Conservation (phyloP, 2,329 filamentous ascomycete species). For the Fusarium camptoceras region DNA sequence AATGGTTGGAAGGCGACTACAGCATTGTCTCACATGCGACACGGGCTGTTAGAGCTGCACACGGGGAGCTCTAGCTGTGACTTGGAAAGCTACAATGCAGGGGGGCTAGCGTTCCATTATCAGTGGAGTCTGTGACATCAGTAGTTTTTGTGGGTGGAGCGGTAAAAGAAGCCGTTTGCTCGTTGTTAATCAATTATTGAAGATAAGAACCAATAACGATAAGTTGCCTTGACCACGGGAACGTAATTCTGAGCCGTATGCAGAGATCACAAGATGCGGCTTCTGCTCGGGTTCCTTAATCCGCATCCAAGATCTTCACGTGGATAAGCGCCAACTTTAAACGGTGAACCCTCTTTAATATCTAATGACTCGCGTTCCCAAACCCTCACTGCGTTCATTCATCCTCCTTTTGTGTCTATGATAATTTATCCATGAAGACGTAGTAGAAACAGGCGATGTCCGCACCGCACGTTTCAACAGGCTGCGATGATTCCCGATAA, state of each 20-base stretch:
- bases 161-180: conserved; percentile 21
- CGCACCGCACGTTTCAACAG: conserved; percentile 35
- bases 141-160: conserved; percentile 16
- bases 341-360: neutral
- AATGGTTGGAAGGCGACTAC: conserved; percentile 16
- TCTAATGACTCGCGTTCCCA: conserved; percentile 4
- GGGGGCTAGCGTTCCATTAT: conserved; percentile 18
- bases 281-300: conserved; percentile 13
- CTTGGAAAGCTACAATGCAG: conserved; percentile 1
- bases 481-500: conserved; percentile 15
- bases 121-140: conserved; percentile 39
- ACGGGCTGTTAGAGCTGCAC: conserved; percentile 18
- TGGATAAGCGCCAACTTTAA: conserved; percentile 5
- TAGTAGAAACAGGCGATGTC: conserved; percentile 7
- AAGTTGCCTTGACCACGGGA: conserved; percentile 28
- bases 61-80: conserved; percentile 16
- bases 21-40: conserved; percentile 21
- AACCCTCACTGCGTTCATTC: neutral
- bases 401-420: neutral
- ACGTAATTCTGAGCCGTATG: conserved; percentile 18
- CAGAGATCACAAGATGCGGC: conserved; percentile 31
- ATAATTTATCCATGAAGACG: neutral
- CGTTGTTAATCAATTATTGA: neutral
- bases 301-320: neutral
- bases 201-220: conserved; percentile 26